Evolutionary conservation across 306 rosid genomes (phyloP).

Genomic region (Cucumis hystrix): DNA sequence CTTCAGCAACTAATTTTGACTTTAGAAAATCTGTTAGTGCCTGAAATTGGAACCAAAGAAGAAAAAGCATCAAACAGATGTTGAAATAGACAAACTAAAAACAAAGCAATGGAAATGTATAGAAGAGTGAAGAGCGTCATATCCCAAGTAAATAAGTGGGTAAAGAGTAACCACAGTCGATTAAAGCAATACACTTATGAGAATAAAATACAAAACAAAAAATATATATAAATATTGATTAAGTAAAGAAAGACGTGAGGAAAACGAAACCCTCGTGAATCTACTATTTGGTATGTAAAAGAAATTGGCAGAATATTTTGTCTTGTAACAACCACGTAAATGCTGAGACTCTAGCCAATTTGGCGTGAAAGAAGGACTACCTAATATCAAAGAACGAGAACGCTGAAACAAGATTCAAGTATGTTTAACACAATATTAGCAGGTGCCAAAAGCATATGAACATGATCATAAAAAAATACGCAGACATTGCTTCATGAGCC

Average conservation of each 20-base stretch:
- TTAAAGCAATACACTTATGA: not conserved
- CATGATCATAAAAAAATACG: no score
- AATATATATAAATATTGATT: not conserved
- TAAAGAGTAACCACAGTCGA: not conserved
- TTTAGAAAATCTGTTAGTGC: slow-evolving; percentile 46
- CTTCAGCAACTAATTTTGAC: slow-evolving; percentile 68
- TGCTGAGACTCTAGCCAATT: not conserved
- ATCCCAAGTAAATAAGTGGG: not conserved
- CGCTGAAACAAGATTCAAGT: not conserved
- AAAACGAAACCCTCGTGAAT: not conserved
- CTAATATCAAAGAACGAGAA: not conserved
- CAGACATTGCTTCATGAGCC: not conserved
- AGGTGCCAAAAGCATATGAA: not conserved
- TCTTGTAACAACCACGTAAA: not conserved
- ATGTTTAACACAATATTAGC: not conserved
- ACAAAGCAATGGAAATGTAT: not conserved
- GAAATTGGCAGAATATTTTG: not conserved
- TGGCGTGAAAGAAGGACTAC: not conserved
- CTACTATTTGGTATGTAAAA: not conserved
- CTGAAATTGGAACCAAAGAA: slow-evolving; percentile 17
- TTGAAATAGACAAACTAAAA: not conserved
- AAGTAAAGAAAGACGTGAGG: not conserved
- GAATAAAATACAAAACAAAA: not conserved
- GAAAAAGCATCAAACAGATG: not conserved
- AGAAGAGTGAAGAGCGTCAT: not conserved